phyloP scores from a whole-genome alignment of 257 asterid genomes.

The Lavandula angustifolia region DNA sequence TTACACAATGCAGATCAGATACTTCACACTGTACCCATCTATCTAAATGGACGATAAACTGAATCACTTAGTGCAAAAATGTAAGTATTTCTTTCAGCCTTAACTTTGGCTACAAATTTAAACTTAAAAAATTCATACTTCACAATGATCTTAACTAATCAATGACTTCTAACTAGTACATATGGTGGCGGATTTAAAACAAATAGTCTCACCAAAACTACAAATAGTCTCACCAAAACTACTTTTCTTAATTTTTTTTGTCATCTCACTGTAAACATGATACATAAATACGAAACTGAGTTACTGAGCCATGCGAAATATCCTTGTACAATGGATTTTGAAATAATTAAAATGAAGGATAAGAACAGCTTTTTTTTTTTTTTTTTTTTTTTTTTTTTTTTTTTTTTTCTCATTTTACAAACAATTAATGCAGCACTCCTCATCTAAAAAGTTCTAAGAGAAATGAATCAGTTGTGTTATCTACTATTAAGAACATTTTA shows the following conservation, averaged over 20 bases:
- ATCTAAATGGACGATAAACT: not conserved
- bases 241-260: not conserved
- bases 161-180: slow-evolving; percentile 3
- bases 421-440: not conserved
- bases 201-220: not conserved
- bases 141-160: not conserved
- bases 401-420: not conserved
- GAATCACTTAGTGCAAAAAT: not conserved
- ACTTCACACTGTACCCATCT: too few species aligned
- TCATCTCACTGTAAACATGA: not conserved
- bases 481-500: not conserved
- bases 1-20: too few species aligned
- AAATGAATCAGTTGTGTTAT: slow-evolving; percentile 1
- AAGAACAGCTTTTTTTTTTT: not conserved
- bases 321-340: not conserved
- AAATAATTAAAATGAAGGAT: not conserved
- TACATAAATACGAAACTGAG: not conserved
- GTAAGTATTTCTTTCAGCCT: not conserved
- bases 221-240: not conserved
- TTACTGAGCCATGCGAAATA: not conserved
- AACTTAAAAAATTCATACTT: not conserved
- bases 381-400: too few species aligned
- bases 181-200: not conserved
- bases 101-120: not conserved
- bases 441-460: not conserved